Base-by-base conservation (phyloP, 768 basidiomycete genomes). In the Naganishia vaughanmartiniae region DNA sequence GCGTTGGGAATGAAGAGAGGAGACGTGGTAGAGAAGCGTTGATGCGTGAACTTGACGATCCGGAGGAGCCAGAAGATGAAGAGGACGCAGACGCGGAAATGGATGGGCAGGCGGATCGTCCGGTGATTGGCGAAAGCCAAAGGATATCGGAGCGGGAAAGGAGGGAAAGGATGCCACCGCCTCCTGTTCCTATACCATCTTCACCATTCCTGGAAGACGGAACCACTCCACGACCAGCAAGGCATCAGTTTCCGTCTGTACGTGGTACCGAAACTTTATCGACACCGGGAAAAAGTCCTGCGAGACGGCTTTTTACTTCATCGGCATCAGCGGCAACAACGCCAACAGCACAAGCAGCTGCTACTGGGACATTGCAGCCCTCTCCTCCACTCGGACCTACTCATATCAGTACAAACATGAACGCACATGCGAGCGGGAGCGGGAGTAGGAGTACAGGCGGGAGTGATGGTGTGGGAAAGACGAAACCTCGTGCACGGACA, bases 401-500 rank as follows among this genome's bases (percentile, higher is more conserved):
- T 5, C 36, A 12, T 12, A 36, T 12, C 6, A 36, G 42, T 42
- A 2, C 42, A 15, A 42, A 42, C 42, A 15, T 42, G 42, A 15
- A 42, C 15, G 42, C 14, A 15, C 7, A 42, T 15, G 42, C 14
- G 15, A 15, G 7, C 42, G 42, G 5, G 42, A 15, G 14, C 42
- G 34, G 6, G 6, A 5, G 34, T 12, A 36, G 34, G 34, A 36
- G 34, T 36, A 36, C 34, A 12, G 34, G 6, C 12, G 42, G 42
- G 42, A 42, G 7, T 42, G 42, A 1, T 6, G n/a, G 33, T 11
- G 24, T 2, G 7, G 60, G 24, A 31, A 42, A 63, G 36, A 63
- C 39, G 39, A 63, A 63, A 30, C 60, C 60, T 0, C 60, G 60
- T 2, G 60, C 60, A 24, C 39, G 60, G 42, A 63, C 60, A 14